Conservation (phyloP, 441 rosid genomes). For the Erodium moschatum region DNA sequence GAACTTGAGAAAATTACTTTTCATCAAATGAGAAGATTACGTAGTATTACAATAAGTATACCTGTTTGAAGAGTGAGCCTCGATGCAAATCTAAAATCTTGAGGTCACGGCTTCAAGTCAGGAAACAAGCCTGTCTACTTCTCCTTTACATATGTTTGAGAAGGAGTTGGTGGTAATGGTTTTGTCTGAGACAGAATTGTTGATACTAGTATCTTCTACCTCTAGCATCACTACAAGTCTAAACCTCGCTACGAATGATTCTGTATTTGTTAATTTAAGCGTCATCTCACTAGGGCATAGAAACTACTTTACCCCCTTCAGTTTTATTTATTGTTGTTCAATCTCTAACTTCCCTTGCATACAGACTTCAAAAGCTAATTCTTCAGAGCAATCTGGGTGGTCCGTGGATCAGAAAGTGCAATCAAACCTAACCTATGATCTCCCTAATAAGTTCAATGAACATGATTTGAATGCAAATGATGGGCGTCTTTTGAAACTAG, state of each 20-base stretch:
- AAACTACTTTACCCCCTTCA: background rate
- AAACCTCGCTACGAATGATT: background rate
- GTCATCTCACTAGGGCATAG: background rate
- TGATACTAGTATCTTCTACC: background rate
- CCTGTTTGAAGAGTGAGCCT: too few species aligned
- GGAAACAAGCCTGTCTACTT: too few species aligned
- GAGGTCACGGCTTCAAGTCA: too few species aligned
- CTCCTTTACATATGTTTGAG: too few species aligned
- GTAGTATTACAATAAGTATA: too few species aligned
- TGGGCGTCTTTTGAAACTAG: constrained; percentile 22
- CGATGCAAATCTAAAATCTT: too few species aligned
- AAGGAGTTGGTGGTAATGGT: too few species aligned
- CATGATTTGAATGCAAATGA: constrained; percentile 32
- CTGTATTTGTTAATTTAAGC: background rate
- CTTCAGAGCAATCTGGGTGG: too few species aligned
- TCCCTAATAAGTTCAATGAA: constrained; percentile 28
- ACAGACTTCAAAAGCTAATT: constrained; percentile 27
- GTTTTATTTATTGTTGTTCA: constrained; percentile 13
- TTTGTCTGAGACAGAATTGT: background rate
- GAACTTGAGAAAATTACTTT: background rate
- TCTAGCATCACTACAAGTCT: background rate
- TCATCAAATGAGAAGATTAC: too few species aligned
- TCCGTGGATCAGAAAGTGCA: constrained; percentile 34
- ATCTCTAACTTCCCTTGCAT: constrained; percentile 19
- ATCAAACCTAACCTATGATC: constrained; percentile 30